phyloP scores from a whole-genome alignment of 140 eudicot genomes.

The Stevia rebaudiana region DNA sequence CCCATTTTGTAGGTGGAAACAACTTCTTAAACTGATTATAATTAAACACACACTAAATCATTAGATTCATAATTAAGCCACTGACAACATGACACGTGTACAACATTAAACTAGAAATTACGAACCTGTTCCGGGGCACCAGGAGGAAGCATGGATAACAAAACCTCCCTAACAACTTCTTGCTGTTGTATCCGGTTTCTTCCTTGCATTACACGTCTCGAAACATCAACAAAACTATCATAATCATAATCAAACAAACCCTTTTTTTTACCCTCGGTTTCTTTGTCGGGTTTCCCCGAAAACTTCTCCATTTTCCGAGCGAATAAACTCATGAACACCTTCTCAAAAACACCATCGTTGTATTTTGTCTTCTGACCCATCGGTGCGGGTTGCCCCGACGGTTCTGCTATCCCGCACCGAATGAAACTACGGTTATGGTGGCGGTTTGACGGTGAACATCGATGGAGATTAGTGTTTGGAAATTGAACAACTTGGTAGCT shows the following conservation, averaged over 20 bases:
- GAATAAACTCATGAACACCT: conserved; percentile 77
- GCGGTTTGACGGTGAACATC: not conserved
- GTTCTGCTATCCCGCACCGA: conserved; percentile 82
- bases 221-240: conserved; percentile 85
- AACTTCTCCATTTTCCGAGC: conserved; percentile 88
- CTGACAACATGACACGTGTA: not conserved
- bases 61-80: not conserved
- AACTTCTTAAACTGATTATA: conserved; percentile 84
- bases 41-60: not conserved
- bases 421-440: conserved; percentile 12
- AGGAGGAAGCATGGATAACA: conserved; percentile 96
- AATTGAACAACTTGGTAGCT: conserved; percentile 49
- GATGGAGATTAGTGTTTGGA: conserved; percentile 23
- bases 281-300: conserved; percentile 23
- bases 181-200: conserved; percentile 81
- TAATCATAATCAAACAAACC: conserved; percentile 72
- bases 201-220: conserved; percentile 83
- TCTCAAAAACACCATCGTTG: conserved; percentile 91
- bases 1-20: conserved; percentile 98
- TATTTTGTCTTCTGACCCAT: conserved; percentile 88
- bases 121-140: conserved; percentile 97
- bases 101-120: not conserved
- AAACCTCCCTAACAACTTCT: conserved; percentile 80
- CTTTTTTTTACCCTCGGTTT: conserved; percentile 29
- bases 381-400: conserved; percentile 86